phyloP scores from a whole-genome alignment of 371 early-diverging fungal species.

The Mucor saturninus region DNA sequence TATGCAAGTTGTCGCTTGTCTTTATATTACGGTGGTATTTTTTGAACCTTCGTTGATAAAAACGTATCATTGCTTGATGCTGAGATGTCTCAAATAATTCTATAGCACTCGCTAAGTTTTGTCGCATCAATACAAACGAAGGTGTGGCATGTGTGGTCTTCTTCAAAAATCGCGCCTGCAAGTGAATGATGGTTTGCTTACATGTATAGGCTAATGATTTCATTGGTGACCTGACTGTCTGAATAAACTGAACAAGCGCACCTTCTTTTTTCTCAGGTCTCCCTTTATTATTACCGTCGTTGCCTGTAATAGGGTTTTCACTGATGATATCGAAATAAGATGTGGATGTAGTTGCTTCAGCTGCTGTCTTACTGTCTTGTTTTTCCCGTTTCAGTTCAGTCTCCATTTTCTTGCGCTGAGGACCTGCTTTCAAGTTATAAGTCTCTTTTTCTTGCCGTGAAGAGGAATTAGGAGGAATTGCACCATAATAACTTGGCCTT shows the following conservation, averaged over 20 bases:
- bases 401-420: slow-evolving; percentile 33
- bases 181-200: slow-evolving; percentile 58
- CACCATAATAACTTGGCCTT: background rate
- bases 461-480: background rate
- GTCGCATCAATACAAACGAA: slow-evolving; percentile 35
- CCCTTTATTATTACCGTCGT: background rate
- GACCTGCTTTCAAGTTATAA: slow-evolving; percentile 25
- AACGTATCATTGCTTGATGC: slow-evolving; percentile 25
- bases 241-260: slow-evolving; percentile 55
- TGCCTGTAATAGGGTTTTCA: background rate
- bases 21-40: background rate
- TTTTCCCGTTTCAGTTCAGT: slow-evolving; percentile 24
- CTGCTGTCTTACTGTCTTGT: background rate
- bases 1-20: slow-evolving; percentile 29
- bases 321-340: background rate
- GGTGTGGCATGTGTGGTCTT: slow-evolving; percentile 27
- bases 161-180: slow-evolving; percentile 49
- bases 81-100: slow-evolving; percentile 41
- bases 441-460: background rate
- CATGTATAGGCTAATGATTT: slow-evolving; percentile 65
- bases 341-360: background rate
- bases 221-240: slow-evolving; percentile 57
- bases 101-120: slow-evolving; percentile 41
- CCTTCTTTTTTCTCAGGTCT: slow-evolving; percentile 17
- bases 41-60: slow-evolving; percentile 24